A percentile compares a stretch with the other conserved stretches of the same genome.
Evolutionary conservation across 331 rosid species (phyloP).

Genomic region (Dryas integrifolia): DNA sequence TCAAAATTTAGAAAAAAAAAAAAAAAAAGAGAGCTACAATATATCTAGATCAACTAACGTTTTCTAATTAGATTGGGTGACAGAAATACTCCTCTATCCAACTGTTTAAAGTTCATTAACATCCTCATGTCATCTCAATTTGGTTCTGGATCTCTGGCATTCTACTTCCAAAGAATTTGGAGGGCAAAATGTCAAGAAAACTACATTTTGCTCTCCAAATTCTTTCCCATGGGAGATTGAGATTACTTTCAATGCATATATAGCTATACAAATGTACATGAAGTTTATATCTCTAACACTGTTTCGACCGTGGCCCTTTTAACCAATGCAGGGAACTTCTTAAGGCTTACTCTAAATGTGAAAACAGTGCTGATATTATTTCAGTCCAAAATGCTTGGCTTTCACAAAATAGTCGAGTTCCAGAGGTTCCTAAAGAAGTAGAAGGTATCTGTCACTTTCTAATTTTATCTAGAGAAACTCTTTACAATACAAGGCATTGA

Average conservation of each 20-base stretch:
- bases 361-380: constrained; percentile 71
- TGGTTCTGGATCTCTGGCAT: neutral
- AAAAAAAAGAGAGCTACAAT: neutral
- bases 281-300: neutral
- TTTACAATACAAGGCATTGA: neutral
- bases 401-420: constrained; percentile 58
- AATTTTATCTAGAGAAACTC: neutral
- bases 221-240: constrained; percentile 4
- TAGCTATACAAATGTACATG: neutral
- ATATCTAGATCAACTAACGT: neutral
- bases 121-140: neutral
- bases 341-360: constrained; percentile 76
- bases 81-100: neutral
- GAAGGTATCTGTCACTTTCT: constrained; percentile 46
- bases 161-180: neutral
- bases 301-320: neutral
- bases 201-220: neutral
- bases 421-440: constrained; percentile 43
- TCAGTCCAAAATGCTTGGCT: constrained; percentile 84
- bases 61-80: neutral
- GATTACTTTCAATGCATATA: neutral
- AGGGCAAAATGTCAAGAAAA: neutral
- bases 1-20: neutral
- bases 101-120: neutral
- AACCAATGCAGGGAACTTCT: constrained; percentile 70